Base-by-base conservation (phyloP, 169 alveolate species). In the Plasmodium falciparum region DNA sequence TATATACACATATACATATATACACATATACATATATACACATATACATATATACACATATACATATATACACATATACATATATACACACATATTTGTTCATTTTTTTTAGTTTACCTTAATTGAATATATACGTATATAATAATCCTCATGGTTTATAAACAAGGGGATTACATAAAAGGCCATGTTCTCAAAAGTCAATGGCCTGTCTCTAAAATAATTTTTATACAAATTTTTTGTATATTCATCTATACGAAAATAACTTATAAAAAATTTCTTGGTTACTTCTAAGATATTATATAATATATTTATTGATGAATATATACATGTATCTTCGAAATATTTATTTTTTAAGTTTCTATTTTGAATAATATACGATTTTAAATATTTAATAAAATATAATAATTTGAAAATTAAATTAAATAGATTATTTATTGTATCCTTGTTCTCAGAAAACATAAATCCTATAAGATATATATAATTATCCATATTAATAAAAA, bases 401-500 rank as follows among this genome's bases (percentile, higher is more conserved):
- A 83, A 26, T 50, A 71, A 54, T 50, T 71, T 71, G 39, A 58
- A 83, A 29, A 50, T 43, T 63, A 83, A 70, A 83, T 83, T 83
- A 43, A 83, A 50, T 49, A 83, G 33, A 50, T 59, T 83, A 71
- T 83, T 69, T 43, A 83, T 22, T 56, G 59, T 29, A 47, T 83
- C 91, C 61, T 69, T 83, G 59, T 69, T 69, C 43, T 83, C 91
- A 56, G 73, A 61, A 83, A 83, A 83, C 71, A 83, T 12, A 73
- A 83, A 12, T 26, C 91, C 83, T 63, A 83, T 43, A 20, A 83
- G 71, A 83, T 78, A 52, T 3, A 22, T 59, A 66, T 47, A 65
- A 24, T 22, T 45, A 29, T 83, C 85, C 52, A 13, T 65, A 17
- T 69, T 39, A 69, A 50, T 58, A 33, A 83, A 69, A 83, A 49